Conservation (phyloP, 208 protist genomes). For the Leishmania aethiopica region DNA sequence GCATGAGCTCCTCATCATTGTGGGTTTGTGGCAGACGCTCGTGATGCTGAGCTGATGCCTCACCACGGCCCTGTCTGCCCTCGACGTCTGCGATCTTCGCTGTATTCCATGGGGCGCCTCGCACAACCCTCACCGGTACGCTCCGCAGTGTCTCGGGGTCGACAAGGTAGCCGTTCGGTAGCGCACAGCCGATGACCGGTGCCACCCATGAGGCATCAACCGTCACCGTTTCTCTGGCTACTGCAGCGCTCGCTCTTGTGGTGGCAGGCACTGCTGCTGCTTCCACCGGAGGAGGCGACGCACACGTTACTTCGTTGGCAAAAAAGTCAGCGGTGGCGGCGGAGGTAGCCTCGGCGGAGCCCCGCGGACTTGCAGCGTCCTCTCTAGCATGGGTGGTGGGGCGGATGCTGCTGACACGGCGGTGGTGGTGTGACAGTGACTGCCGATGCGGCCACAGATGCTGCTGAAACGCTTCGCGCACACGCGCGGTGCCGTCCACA, state of each 20-base stretch:
- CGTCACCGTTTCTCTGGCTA: neutral
- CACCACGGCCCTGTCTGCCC: neutral
- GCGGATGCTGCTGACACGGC: neutral
- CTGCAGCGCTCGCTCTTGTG: neutral
- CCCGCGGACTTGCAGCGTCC: neutral
- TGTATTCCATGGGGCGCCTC: neutral
- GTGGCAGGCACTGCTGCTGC: neutral
- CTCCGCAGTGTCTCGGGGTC: conserved; percentile 62
- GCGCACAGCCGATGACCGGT: conserved; percentile 36
- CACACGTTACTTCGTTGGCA: neutral
- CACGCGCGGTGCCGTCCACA: conserved; percentile 30
- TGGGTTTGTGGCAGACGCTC: neutral
- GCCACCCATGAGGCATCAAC: conserved; percentile 1
- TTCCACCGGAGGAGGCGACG: neutral
- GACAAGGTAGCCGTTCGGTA: conserved; percentile 56
- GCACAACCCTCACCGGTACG: conserved; percentile 40
- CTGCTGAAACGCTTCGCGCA: conserved; percentile 62
- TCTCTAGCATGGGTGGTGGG: neutral
- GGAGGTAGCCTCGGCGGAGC: neutral
- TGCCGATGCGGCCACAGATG: conserved; percentile 55
- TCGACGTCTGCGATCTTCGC: neutral
- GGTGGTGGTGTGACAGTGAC: neutral
- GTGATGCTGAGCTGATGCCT: conserved; percentile 3
- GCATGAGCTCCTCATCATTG: conserved; percentile 37
- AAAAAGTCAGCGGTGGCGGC: neutral